These are phyloP conservation scores for Moricandia moricandioides DNA, from an alignment of 345 rosid genomes.

Conservation along the genomic window DNA sequence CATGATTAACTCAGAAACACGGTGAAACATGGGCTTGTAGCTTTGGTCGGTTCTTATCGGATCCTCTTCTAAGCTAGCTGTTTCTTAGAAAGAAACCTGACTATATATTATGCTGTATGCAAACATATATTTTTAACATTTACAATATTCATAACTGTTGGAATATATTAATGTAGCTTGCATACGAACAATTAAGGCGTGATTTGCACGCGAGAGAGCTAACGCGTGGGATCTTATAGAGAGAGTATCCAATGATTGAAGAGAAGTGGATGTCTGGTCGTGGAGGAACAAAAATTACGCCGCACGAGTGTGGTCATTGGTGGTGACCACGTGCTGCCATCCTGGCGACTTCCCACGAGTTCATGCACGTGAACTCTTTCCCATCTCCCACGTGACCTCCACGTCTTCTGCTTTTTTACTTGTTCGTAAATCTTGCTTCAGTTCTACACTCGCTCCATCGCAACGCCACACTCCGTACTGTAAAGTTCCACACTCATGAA, in stretches of 20 bases:
- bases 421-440: background rate
- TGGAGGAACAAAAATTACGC: slow-evolving; percentile 35
- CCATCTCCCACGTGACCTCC: slow-evolving; percentile 30
- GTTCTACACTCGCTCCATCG: background rate
- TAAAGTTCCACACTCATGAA: background rate
- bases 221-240: background rate
- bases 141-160: background rate
- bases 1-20: slow-evolving; percentile 1
- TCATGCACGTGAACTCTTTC: slow-evolving; percentile 25
- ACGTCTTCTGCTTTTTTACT: background rate
- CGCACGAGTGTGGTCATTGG: slow-evolving; percentile 34
- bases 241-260: slow-evolving; percentile 35
- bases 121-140: background rate
- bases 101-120: background rate
- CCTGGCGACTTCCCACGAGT: slow-evolving; percentile 19
- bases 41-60: slow-evolving; percentile 16
- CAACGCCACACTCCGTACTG: background rate
- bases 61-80: background rate
- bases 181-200: background rate
- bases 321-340: slow-evolving; percentile 25
- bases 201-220: background rate
- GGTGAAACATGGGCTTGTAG: slow-evolving; percentile 14
- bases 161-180: background rate
- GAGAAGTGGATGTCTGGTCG: slow-evolving; percentile 35
- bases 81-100: too few relatives aligned